Conservation (phyloP, 345 rosid genomes). For the Acer saccharum region DNA sequence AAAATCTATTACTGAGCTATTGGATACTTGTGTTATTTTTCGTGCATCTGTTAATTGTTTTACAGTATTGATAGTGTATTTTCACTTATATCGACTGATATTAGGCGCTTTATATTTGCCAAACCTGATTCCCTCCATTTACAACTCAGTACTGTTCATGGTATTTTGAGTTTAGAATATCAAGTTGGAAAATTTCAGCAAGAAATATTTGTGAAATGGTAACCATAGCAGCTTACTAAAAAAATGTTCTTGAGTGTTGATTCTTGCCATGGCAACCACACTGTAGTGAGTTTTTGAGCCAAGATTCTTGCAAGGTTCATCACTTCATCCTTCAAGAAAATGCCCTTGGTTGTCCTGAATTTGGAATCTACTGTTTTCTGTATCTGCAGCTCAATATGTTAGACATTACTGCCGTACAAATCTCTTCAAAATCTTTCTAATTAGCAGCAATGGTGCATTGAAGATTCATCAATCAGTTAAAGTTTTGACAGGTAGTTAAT, state of each 20-base stretch:
- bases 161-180: too few species aligned
- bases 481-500: too few species aligned
- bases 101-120: not conserved
- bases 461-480: too few species aligned
- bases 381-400: not conserved
- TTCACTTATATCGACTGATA: not conserved
- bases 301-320: not conserved
- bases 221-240: not conserved
- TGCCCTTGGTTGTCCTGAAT: not conserved
- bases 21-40: not conserved
- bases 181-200: too few species aligned
- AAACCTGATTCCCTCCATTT: too few species aligned
- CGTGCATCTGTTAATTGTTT: not conserved
- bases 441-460: too few species aligned
- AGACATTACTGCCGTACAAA: not conserved
- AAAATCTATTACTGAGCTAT: too few species aligned
- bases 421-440: too few species aligned
- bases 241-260: not conserved
- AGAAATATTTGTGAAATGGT: not conserved
- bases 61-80: too few species aligned
- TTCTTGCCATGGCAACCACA: not conserved
- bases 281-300: not conserved
- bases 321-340: not conserved
- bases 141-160: too few species aligned
- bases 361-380: not conserved